These are phyloP conservation scores for Globisporangium mamillatum DNA, from an alignment of 352 stramenopile genomes.

Conservation along the genomic window DNA sequence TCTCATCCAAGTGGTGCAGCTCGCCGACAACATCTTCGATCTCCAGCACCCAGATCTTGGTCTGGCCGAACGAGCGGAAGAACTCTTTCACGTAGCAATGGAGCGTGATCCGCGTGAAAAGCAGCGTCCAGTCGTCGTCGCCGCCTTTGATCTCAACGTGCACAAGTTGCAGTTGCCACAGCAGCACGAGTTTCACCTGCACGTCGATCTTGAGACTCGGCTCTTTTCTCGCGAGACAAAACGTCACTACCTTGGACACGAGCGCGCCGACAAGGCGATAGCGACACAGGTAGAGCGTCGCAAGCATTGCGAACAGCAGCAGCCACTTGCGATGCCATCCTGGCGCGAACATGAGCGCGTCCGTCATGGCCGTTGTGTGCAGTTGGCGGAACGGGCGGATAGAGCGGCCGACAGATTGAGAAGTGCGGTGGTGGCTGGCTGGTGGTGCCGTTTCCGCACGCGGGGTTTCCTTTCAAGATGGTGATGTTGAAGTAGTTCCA, in stretches of 20 bases:
- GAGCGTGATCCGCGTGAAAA: conserved; percentile 46
- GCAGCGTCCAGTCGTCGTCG: conserved; percentile 33
- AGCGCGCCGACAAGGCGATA: conserved; percentile 53
- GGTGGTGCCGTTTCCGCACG: conserved; percentile 2
- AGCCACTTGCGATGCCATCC: conserved; percentile 72
- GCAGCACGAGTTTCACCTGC: conserved; percentile 41
- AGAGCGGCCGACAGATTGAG: not conserved
- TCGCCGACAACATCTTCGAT: conserved; percentile 46
- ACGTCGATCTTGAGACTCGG: conserved; percentile 21
- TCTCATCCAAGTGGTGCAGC: conserved; percentile 36
- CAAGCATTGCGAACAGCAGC: conserved; percentile 30
- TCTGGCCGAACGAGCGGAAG: conserved; percentile 70
- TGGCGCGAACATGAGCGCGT: conserved; percentile 19
- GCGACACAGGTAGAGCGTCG: conserved; percentile 52
- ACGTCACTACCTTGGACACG: conserved; percentile 39
- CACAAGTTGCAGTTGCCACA: conserved; percentile 42
- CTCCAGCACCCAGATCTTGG: conserved; percentile 62
- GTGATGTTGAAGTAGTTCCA: not conserved
- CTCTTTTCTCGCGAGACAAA: conserved; percentile 31
- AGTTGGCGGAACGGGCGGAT: not conserved
- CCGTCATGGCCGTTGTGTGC: not conserved
- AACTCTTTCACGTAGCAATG: conserved; percentile 56
- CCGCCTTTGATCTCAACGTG: conserved; percentile 38
- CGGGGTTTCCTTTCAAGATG: not conserved
- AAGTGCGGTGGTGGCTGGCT: not conserved